Percentiles rank a stretch among this genome's conserved stretches.
Conservation (phyloP, 1,284 basidiomycete species). For the Cutaneotrichosporon cavernicola region DNA sequence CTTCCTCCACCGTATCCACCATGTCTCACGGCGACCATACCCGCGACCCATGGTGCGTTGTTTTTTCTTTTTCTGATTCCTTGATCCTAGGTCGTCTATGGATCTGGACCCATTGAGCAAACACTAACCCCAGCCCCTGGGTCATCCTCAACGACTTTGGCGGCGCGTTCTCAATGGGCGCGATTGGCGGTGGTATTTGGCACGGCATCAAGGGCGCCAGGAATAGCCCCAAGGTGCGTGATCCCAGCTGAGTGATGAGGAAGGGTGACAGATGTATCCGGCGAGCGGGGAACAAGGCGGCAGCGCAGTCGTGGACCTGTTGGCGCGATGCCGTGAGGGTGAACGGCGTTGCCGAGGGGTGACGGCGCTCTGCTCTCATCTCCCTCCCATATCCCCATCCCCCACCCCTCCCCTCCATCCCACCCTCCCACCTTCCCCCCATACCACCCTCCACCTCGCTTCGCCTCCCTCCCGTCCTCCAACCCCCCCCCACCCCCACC, state of each 20-base stretch:
- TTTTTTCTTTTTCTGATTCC: slow-evolving; percentile 12
- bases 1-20: slow-evolving; percentile 22
- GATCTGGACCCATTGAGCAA: not conserved
- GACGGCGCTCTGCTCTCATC: too few relatives aligned
- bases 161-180: slow-evolving; percentile 68
- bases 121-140: slow-evolving; percentile 71
- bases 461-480: too few relatives aligned
- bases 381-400: too few relatives aligned
- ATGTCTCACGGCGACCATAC: slow-evolving; percentile 83
- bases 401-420: too few relatives aligned
- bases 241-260: not conserved
- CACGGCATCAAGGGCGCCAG: slow-evolving; percentile 98
- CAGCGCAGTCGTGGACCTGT: too few relatives aligned
- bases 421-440: too few relatives aligned
- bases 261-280: not conserved
- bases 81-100: too few relatives aligned
- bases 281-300: not conserved
- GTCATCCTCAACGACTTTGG: slow-evolving; percentile 99
- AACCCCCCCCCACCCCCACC: too few relatives aligned
- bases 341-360: too few relatives aligned
- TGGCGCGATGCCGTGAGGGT: too few relatives aligned
- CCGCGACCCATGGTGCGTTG: slow-evolving; percentile 84
- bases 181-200: slow-evolving; percentile 77
- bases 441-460: too few relatives aligned
- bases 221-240: slow-evolving; percentile 85